Conservation (phyloP, 148 eudicot species). For the Chenopodium album region DNA sequence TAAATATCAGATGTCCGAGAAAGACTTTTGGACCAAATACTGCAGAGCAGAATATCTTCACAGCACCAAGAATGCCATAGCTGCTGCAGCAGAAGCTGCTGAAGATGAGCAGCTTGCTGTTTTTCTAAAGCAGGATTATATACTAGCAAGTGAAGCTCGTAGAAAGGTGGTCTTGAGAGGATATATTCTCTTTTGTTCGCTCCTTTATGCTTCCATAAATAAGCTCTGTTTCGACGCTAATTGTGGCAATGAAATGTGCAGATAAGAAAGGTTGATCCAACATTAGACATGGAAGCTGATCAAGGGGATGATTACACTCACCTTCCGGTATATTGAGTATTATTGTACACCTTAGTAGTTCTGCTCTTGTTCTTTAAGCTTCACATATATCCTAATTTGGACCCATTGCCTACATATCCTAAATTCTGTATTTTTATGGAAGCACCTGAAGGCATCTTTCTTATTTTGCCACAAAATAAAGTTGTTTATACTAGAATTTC, state of each 20-base stretch:
- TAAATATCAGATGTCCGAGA: constrained; percentile 70
- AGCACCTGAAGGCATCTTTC: not conserved
- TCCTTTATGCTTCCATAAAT: constrained; percentile 11
- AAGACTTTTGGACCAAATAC: constrained; percentile 94
- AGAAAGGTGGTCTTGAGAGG: constrained; percentile 52
- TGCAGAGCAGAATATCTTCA: constrained; percentile 95
- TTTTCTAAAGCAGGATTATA: constrained; percentile 82
- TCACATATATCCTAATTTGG: not conserved
- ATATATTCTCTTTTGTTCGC: constrained; percentile 13
- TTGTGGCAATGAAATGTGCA: constrained; percentile 37
- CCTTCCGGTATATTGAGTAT: constrained; percentile 63
- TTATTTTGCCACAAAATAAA: constrained; percentile 5
- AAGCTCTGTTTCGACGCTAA: constrained; percentile 12
- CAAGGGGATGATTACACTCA: constrained; percentile 93
- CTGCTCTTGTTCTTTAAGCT: not conserved
- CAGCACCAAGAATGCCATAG: constrained; percentile 80
- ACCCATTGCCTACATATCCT: not conserved
- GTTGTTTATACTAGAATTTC: not conserved
- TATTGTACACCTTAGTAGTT: not conserved
- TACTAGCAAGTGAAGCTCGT: constrained; percentile 79
- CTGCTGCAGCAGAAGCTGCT: constrained; percentile 99
- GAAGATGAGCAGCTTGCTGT: constrained; percentile 92
- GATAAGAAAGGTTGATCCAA: constrained; percentile 94
- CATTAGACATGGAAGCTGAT: constrained; percentile 97
- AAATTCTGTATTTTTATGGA: not conserved